Conservation (phyloP, 176 grass and related monocot species). For the Secale cereale region DNA sequence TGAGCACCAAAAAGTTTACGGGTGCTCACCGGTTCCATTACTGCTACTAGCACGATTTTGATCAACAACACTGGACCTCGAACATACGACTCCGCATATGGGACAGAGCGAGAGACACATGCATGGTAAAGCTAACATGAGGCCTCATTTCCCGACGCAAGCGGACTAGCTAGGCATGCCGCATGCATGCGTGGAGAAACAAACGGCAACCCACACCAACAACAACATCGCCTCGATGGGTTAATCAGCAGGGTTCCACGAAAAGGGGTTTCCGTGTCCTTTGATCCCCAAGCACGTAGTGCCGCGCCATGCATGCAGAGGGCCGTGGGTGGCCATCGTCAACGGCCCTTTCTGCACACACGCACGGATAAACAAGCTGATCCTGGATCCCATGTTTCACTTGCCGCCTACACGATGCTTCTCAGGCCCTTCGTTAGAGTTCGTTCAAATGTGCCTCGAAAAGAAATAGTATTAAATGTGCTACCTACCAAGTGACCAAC, state of each 20-base stretch:
- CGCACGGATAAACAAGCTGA: conserved; percentile 21
- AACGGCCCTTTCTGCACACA: conserved; percentile 24
- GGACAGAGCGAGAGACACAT: neutral
- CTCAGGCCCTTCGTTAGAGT: conserved; percentile 3
- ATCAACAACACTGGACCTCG: neutral
- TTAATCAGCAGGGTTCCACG: neutral
- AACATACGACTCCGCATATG: neutral
- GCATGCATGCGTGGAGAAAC: neutral
- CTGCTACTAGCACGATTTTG: neutral
- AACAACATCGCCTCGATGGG: conserved; percentile 25
- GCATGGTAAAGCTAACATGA: neutral
- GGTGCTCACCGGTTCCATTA: neutral
- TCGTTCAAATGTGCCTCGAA: conserved; percentile 2
- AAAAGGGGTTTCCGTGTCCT: neutral
- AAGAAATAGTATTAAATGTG: neutral
- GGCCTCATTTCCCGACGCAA: neutral
- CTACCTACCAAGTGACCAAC: conserved; percentile 29
- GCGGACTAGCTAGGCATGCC: neutral
- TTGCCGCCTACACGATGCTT: neutral
- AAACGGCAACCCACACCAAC: neutral
- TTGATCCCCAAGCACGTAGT: conserved; percentile 13
- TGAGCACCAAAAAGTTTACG: neutral
- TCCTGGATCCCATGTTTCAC: conserved; percentile 16
- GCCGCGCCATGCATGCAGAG: neutral
- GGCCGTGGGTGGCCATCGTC: neutral